Percentiles rank a stretch among this genome's conserved stretches.
phyloP scores from a whole-genome alignment of 2,329 filamentous ascomycete genomes.

The Tolypocladium endophyticum region DNA sequence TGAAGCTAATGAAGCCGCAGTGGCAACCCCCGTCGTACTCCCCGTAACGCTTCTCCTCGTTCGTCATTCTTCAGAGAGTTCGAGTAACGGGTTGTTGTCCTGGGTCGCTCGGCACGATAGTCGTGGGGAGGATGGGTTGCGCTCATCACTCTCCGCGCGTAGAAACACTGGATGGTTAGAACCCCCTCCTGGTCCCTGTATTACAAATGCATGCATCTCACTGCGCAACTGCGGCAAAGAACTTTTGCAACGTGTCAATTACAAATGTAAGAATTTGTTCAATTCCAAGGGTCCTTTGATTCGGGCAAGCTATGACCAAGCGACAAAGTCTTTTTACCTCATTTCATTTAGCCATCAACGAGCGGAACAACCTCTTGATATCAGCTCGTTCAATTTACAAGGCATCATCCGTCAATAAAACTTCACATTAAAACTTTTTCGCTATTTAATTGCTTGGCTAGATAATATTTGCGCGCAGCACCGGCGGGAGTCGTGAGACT shows the following conservation, averaged over 20 bases:
- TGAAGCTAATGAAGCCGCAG: slow-evolving; percentile 39
- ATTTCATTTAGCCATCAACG: too few species aligned
- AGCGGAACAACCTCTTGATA: too few species aligned
- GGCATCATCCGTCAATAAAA: not conserved
- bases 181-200: not conserved
- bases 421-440: not conserved
- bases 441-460: not conserved
- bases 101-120: not conserved
- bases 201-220: not conserved
- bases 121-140: not conserved
- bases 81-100: not conserved
- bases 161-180: not conserved
- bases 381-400: not conserved
- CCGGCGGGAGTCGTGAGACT: not conserved
- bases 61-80: slow-evolving; percentile 2
- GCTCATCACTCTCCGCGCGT: not conserved
- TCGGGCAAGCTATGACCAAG: too few species aligned
- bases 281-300: too few species aligned
- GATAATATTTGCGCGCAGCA: not conserved
- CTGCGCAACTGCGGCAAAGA: not conserved
- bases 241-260: not conserved
- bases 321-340: too few species aligned
- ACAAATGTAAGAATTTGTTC: not conserved
- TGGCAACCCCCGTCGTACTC: slow-evolving; percentile 42
- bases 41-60: slow-evolving; percentile 1